Evolutionary conservation across 352 stramenopile species (phyloP).

Genomic region (Phytophthora palmivora): DNA sequence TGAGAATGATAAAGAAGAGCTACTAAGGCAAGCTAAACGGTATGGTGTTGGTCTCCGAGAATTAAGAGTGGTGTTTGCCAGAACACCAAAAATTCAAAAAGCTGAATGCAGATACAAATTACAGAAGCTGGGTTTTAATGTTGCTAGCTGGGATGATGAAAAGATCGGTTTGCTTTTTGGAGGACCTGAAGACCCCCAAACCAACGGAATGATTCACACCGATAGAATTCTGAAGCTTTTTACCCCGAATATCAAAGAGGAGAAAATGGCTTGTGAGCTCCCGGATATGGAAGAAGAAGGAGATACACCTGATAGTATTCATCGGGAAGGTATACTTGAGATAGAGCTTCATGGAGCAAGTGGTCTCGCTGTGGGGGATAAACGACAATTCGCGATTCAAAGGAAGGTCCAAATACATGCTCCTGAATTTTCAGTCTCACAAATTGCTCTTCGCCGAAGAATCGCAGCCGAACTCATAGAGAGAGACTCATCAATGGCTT

Average conservation of each 20-base stretch:
- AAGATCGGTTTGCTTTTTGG: conserved; percentile 72
- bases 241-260: conserved; percentile 73
- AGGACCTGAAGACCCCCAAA: conserved; percentile 46
- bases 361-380: conserved; percentile 45
- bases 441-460: conserved; percentile 34
- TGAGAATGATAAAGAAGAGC: conserved; percentile 78
- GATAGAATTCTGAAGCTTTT: conserved; percentile 71
- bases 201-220: conserved; percentile 46
- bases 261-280: conserved; percentile 75
- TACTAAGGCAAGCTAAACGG: conserved; percentile 62
- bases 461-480: conserved; percentile 50
- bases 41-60: conserved; percentile 77
- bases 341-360: conserved; percentile 66
- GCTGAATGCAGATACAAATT: conserved; percentile 68
- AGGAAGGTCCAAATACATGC: conserved; percentile 46
- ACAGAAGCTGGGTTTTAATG: conserved; percentile 70
- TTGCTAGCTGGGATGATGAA: conserved; percentile 74
- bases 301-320: conserved; percentile 64
- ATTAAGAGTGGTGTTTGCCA: conserved; percentile 73
- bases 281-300: conserved; percentile 82
- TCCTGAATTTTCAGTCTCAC: conserved; percentile 39
- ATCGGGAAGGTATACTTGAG: conserved; percentile 74
- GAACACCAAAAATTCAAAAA: conserved; percentile 53
- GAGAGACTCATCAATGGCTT: conserved; percentile 40
- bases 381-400: conserved; percentile 7